Conservation (phyloP, 768 basidiomycete genomes). For the Mycena amicta region DNA sequence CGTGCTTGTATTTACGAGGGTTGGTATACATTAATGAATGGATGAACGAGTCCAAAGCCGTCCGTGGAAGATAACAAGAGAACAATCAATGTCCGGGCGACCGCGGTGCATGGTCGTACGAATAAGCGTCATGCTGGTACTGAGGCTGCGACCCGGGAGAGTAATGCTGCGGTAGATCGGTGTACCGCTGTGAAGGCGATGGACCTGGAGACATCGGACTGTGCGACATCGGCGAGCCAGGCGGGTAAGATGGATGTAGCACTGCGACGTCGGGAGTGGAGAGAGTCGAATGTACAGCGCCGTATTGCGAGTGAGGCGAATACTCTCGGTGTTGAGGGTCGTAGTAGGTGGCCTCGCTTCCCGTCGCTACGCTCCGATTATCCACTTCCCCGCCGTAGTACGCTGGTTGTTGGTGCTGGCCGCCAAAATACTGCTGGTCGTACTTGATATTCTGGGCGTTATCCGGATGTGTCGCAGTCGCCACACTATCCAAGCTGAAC, state of each 20-base stretch:
- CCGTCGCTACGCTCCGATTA: background rate
- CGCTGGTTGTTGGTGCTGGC: background rate
- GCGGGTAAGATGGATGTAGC: background rate
- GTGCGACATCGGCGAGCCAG: background rate
- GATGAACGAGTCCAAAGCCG: too few relatives aligned
- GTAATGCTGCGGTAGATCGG: background rate
- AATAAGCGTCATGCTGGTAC: too few relatives aligned
- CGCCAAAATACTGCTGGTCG: background rate
- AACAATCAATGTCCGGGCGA: too few relatives aligned
- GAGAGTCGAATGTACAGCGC: background rate
- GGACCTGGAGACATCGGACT: background rate
- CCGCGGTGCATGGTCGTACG: too few relatives aligned
- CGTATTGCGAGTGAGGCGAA: background rate
- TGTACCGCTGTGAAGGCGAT: background rate
- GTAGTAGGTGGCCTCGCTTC: background rate
- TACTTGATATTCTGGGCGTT: slow-evolving; percentile 17
- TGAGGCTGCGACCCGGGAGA: background rate
- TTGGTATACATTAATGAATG: too few relatives aligned
- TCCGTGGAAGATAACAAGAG: too few relatives aligned
- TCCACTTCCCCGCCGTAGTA: background rate
- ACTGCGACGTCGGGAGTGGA: background rate
- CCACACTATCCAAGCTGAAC: slow-evolving; percentile 12
- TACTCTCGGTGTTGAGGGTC: background rate
- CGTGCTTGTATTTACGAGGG: too few relatives aligned
- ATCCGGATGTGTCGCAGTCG: slow-evolving; percentile 3